Base-by-base conservation (phyloP, 73 alveolate genomes). In the Effrenium voratum region DNA sequence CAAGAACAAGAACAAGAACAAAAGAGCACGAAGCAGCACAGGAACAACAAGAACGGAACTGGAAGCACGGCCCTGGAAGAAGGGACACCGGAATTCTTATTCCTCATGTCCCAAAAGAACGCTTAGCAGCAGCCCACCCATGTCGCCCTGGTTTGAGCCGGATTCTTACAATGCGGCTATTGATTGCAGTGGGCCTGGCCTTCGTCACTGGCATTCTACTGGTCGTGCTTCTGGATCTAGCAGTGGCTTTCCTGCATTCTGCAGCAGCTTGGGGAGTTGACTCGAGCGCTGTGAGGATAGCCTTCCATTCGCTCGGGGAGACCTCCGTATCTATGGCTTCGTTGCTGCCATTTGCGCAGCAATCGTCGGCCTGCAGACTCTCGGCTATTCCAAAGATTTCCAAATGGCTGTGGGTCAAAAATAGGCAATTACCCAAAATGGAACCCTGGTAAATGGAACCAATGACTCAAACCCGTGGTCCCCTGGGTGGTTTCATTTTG, bases 341-440 rank as follows among this genome's bases (percentile, higher is more conserved):
- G 97, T 90, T 32, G 50, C 75, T 24, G 87, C 88, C 63, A 90
- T 90, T 34, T 90, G 97, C 79, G 43, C 49, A 30, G 97, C 57
- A 40, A 90, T 90, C 87, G 87, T 90, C 5, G 97, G 77, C 28
- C 63, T 90, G 45, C 97, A 90, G 97, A 34, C 22, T 26, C 76
- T 86, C 1, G 66, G 24, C 44, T 79, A n/a, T 1, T 19, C 50
- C 24, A 36, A 38, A 0, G 30, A 19, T 19, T 40, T 34, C 50
- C 28, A 57, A 12, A 15, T 22, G 22, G 12, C 68, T 55, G 22
- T 55, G 12, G 22, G 3, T 57, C 72, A 1, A 57, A 57, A 22
- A 22, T 57, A 57, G 3, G 16, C 72, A 22, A 57, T 57, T 30
- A n/a, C n/a, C n/a, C n/a, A n/a, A n/a, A n/a, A n/a, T n/a, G n/a